phyloP scores from a whole-genome alignment of 768 basidiomycete genomes.

The Calocera cornea region DNA sequence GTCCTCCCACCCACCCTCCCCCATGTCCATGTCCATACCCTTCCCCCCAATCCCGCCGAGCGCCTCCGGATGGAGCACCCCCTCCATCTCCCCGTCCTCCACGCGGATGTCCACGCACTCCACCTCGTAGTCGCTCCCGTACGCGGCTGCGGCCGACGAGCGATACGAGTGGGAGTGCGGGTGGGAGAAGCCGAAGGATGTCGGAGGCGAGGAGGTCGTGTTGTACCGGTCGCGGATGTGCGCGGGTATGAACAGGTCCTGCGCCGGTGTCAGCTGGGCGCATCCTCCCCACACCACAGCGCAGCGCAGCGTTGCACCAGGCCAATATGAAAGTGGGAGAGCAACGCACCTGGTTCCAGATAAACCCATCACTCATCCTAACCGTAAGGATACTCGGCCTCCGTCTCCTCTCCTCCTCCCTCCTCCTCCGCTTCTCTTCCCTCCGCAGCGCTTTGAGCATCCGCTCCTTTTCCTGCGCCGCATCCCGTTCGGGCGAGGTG shows the following conservation, averaged over 20 bases:
- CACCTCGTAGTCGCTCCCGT: neutral
- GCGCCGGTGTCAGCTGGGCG: neutral
- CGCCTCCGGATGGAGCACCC: neutral
- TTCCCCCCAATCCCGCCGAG: neutral
- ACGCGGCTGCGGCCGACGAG: neutral
- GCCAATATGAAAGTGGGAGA: no score
- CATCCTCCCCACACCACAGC: neutral
- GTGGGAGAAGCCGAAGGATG: neutral
- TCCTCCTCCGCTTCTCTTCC: neutral
- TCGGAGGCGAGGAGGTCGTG: neutral
- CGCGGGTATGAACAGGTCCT: neutral
- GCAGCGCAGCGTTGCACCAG: no score
- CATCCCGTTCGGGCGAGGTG: neutral
- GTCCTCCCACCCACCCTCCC: neutral
- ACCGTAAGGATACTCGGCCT: neutral
- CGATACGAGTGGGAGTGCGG: neutral
- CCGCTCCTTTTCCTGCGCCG: neutral
- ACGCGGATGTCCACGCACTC: neutral
- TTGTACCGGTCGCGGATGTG: neutral
- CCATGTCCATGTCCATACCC: neutral
- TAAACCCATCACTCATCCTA: neutral
- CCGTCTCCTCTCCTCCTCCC: neutral
- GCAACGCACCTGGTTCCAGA: neutral
- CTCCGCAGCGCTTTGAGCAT: neutral
- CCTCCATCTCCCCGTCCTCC: neutral